Base-by-base conservation (phyloP, 2,329 filamentous ascomycete genomes). In the Aspergillus candidus region DNA sequence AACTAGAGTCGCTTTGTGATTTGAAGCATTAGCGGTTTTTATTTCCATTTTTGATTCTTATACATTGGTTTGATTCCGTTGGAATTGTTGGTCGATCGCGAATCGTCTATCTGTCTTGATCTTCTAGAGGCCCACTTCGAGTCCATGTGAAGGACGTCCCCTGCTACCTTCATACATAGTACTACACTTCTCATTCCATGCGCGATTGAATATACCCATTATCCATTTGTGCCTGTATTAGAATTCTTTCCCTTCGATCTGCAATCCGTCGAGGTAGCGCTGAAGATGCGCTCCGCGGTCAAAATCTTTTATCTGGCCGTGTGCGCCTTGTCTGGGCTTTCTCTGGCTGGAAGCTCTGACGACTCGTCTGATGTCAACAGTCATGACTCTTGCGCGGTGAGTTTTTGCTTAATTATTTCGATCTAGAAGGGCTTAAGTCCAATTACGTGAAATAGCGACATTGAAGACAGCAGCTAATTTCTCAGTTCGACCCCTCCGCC, bases 401-500 rank as follows among this genome's bases (percentile, higher is more conserved):
- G 76, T 68, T 29, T 27, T 49, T 41, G 31, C 34, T 14, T 42
- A 7, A 14, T 17, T 3, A 6, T 35, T 2, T 15, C 27, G 11
- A n/a, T 6, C 7, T 14, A 22, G 11, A 27, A 11, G 40, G 6
- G 2, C 18, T 18, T 18, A 6, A 18, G 4, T 18, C 6, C 18
- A 18, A 18, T 18, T 15, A 15, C 15, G 15, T 4, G 15, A 15
- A 15, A 15, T 15, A 15, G 15, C 15, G 15, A 15, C 15, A n/a
- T 15, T 18, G 1, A 31, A 17, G 34, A 37, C 53, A 35, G 55
- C 35, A n/a, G 18, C 13, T 42, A 15, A 38, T 35, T 29, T 32
- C 27, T 6, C 74, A 95, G 88, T 86, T 95, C 57, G 88, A 93
- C 34, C 88, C 90, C 13, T 83, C 84, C 55, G 80, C 88, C 49